A percentile compares a stretch with the other conserved stretches of the same genome.
These are phyloP conservation scores for Cercospora berteroae DNA, from an alignment of 2,329 filamentous ascomycete species.

Conservation along the genomic window DNA sequence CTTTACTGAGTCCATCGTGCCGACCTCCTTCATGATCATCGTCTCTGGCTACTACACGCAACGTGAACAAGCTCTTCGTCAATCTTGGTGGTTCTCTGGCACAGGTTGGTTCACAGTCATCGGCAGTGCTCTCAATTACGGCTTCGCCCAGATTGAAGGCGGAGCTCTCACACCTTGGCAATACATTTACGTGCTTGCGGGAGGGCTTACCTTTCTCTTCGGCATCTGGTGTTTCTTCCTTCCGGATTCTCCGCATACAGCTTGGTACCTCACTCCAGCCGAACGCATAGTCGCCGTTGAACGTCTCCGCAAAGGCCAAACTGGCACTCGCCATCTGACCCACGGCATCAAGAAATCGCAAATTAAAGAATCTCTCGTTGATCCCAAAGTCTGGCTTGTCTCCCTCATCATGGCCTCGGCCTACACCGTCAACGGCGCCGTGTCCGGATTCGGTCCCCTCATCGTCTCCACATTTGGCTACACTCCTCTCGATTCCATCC, in stretches of 20 bases:
- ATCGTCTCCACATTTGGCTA: conserved; percentile 5
- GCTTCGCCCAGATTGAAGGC: conserved; percentile 35
- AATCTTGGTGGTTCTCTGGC: conserved; percentile 4
- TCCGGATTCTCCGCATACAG: conserved; percentile 8
- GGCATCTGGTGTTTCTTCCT: conserved; percentile 12
- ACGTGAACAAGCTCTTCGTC: conserved; percentile 15
- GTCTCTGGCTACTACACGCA: conserved; percentile 31
- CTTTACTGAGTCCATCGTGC: background rate
- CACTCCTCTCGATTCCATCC: background rate
- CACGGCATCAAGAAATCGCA: conserved; percentile 47
- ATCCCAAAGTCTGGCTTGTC: conserved; percentile 55
- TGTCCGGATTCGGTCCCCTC: background rate
- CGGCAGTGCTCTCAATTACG: background rate
- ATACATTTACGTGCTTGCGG: conserved; percentile 49
- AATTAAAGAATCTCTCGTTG: conserved; percentile 53
- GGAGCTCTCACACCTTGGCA: background rate
- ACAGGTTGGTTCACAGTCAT: background rate
- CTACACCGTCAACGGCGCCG: conserved; percentile 20
- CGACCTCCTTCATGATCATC: conserved; percentile 50
- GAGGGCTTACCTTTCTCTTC: background rate
- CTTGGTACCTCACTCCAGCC: background rate
- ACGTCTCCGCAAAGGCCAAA: background rate
- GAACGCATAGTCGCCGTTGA: background rate
- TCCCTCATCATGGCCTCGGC: conserved; percentile 6
- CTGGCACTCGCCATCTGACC: background rate